A percentile compares a stretch with the other conserved stretches of the same genome.
Conservation (phyloP, 192 early-diverging fungal genomes). For the Rhizoclosmatium globosum region DNA sequence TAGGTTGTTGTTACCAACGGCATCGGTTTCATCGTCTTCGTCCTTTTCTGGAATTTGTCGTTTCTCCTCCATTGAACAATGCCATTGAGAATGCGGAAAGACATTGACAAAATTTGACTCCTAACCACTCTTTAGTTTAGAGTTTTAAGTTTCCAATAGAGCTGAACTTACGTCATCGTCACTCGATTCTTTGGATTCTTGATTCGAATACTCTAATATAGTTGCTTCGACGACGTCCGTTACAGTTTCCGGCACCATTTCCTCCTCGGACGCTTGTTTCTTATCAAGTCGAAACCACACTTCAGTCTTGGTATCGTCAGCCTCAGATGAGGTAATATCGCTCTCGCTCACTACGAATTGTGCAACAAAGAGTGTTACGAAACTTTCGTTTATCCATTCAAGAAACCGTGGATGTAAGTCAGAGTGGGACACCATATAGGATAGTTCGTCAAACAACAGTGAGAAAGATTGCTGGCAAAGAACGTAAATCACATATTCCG, state of each 20-base stretch:
- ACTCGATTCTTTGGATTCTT: neutral
- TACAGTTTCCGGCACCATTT: conserved; percentile 23
- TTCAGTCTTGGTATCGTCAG: neutral
- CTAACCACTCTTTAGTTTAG: neutral
- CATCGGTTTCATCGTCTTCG: neutral
- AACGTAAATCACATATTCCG: neutral
- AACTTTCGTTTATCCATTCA: conserved; percentile 27
- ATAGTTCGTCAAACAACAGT: conserved; percentile 33
- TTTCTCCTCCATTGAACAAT: conserved; percentile 1
- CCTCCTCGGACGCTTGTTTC: neutral
- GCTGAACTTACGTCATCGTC: too few relatives aligned
- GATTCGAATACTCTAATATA: conserved; percentile 8
- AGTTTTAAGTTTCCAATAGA: neutral
- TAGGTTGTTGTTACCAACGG: neutral
- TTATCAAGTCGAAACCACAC: conserved; percentile 19
- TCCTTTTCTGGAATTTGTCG: neutral
- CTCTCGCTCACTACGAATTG: conserved; percentile 4
- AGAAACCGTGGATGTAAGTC: conserved; percentile 18
- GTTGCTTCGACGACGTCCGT: conserved; percentile 34
- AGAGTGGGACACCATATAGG: conserved; percentile 19
- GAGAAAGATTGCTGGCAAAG: conserved; percentile 22
- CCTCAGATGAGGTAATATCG: neutral
- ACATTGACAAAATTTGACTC: conserved; percentile 4
- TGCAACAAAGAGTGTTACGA: neutral
- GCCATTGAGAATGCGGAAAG: conserved; percentile 12